Base-by-base conservation (phyloP, 2,329 filamentous ascomycete genomes). In the Polytolypa hystricis region DNA sequence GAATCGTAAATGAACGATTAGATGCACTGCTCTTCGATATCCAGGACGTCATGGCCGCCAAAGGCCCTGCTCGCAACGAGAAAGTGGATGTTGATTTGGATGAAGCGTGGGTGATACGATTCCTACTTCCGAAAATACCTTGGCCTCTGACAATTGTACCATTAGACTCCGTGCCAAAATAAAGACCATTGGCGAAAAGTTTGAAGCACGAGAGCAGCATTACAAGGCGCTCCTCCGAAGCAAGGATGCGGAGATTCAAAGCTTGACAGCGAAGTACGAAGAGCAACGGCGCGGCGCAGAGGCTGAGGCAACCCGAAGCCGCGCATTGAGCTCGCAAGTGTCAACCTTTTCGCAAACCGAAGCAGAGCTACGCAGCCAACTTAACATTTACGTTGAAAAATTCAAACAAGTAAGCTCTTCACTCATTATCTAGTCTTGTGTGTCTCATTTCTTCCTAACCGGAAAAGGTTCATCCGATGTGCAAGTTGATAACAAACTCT, bases 361-460 rank as follows among this genome's bases (percentile, higher is more conserved):
- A 63, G 81, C 84, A 11, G 89, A 96, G 61, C 71, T 98, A 38
- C 72, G 91, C 42, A 93, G 84, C 51, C 91, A 98, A 62, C 77
- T 98, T 51, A 96, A 95, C 58, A 89, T 95, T 50, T 98, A 98
- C 53, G 89, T 95, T 17, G 91, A 98, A 58, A 98, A 96, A 66
- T 96, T 96, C 66, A 96, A 96, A 69, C 91, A 98, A 83, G 89
- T 94, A 75, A 61, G 73, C 60, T 38, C 17, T 2, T 18, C 16
- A n/a, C 18, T 16, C 17, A 12, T 10, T 4, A 14, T 32, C 5
- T 31, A 18, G n/a, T n/a, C n/a, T n/a, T n/a, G n/a, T n/a, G n/a
- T n/a, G n/a, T n/a, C n/a, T n/a, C n/a, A 25, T n/a, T n/a, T 10
- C 7, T 20, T n/a, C 11, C 17, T 34, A n/a, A 20, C 27, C 8